phyloP scores from a whole-genome alignment of 176 grass and related monocot species.

The Cymbopogon citratus region DNA sequence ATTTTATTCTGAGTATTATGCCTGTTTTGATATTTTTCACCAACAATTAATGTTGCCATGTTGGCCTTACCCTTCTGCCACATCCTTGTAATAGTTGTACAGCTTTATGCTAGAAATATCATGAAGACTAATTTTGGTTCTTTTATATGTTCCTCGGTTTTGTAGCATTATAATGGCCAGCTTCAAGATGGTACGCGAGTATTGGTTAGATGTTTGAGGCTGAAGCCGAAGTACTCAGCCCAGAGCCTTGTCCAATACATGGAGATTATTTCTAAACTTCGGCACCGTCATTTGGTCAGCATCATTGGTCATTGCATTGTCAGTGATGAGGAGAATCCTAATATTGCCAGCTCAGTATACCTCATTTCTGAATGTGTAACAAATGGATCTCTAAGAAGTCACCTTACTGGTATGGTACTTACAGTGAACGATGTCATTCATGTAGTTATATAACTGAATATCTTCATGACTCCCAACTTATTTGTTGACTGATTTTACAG shows the following conservation, averaged over 20 bases:
- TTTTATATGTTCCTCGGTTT: neutral
- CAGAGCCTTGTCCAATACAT: conserved; percentile 66
- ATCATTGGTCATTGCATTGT: conserved; percentile 74
- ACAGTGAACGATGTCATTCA: neutral
- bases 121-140: neutral
- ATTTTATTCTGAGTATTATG: neutral
- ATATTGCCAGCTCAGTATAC: conserved; percentile 37
- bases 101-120: neutral
- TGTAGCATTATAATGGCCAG: conserved; percentile 55
- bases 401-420: conserved; percentile 82
- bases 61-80: neutral
- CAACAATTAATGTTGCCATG: neutral
- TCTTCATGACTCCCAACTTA: neutral
- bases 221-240: conserved; percentile 63
- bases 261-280: conserved; percentile 71
- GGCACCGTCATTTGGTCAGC: conserved; percentile 82
- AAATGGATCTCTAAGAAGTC: conserved; percentile 73
- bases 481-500: conserved; percentile 22
- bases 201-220: conserved; percentile 55
- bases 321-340: conserved; percentile 39
- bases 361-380: conserved; percentile 61
- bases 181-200: conserved; percentile 74
- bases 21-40: neutral
- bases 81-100: neutral
- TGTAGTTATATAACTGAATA: neutral